These are phyloP conservation scores for Hypoxylon intermedium DNA, from an alignment of 495 filamentous ascomycete species.

Conservation along the genomic window DNA sequence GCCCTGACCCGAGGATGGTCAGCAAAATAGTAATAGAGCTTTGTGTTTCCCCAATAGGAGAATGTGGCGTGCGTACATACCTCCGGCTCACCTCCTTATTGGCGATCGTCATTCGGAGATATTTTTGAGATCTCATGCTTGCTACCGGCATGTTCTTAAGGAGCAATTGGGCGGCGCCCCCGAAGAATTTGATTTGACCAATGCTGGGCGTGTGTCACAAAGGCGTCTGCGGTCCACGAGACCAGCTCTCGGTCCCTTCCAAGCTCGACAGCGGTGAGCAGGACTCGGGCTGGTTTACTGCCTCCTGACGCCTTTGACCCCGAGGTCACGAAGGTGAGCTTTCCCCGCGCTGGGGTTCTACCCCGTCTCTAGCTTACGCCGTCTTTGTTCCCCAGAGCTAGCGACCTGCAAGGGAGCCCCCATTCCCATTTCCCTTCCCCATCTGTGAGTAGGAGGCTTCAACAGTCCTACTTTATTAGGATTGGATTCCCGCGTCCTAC, in stretches of 20 bases:
- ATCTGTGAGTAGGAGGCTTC: slow-evolving; percentile 3
- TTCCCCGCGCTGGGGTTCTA: slow-evolving; percentile 28
- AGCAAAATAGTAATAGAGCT: not conserved
- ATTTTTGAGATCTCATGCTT: slow-evolving; percentile 9
- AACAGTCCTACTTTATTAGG: slow-evolving; percentile 14
- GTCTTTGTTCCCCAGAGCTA: slow-evolving; percentile 21
- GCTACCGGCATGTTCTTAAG: slow-evolving; percentile 9
- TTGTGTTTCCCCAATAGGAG: slow-evolving; percentile 12
- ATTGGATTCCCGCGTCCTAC: slow-evolving; percentile 3
- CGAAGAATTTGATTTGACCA: slow-evolving; percentile 18
- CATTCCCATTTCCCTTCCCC: slow-evolving; percentile 4
- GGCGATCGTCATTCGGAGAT: slow-evolving; percentile 23
- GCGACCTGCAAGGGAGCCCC: slow-evolving; percentile 17
- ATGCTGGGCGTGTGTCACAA: slow-evolving; percentile 22
- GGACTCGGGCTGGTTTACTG: not conserved
- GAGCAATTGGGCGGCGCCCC: not conserved
- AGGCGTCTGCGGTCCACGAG: not conserved
- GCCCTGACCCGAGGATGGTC: not conserved
- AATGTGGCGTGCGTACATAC: slow-evolving; percentile 13
- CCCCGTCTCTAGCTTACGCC: slow-evolving; percentile 14
- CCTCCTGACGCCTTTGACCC: slow-evolving; percentile 15
- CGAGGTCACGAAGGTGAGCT: slow-evolving; percentile 29
- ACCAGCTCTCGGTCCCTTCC: slow-evolving; percentile 11
- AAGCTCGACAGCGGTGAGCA: slow-evolving; percentile 12
- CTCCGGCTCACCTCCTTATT: slow-evolving; percentile 18